Conservation (phyloP, 2,329 filamentous ascomycete genomes). For the Pseudogymnoascus verrucosus region DNA sequence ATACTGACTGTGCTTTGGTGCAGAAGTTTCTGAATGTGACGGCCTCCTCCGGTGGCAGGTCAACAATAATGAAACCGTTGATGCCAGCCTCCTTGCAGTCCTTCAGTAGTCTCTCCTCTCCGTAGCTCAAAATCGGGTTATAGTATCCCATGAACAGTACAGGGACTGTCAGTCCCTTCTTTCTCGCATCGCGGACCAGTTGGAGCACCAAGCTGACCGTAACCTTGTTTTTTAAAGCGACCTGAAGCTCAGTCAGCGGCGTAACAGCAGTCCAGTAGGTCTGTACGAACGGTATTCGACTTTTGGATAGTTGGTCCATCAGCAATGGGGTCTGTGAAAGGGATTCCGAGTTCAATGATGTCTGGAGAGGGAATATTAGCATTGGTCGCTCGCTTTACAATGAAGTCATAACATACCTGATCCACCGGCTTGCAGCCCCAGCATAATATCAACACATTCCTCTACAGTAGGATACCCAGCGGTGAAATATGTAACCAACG, state of each 20-base stretch:
- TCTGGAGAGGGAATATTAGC: constrained; percentile 42
- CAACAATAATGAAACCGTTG: constrained; percentile 95
- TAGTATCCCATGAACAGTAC: constrained; percentile 98
- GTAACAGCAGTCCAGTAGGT: background rate
- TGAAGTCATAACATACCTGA: constrained; percentile 51
- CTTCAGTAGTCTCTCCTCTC: constrained; percentile 78
- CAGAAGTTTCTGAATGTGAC: constrained; percentile 84
- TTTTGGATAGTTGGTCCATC: constrained; percentile 96
- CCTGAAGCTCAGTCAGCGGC: constrained; percentile 26
- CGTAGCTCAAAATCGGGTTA: constrained; percentile 90
- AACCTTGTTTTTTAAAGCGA: constrained; percentile 81
- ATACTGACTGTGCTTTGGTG: constrained; percentile 59
- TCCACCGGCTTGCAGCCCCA: constrained; percentile 87
- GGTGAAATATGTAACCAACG: constrained; percentile 92
- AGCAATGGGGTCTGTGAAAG: constrained; percentile 96
- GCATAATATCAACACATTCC: constrained; percentile 73
- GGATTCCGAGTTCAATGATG: constrained; percentile 89
- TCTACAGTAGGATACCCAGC: constrained; percentile 82
- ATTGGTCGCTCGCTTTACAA: constrained; percentile 8
- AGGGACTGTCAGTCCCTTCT: constrained; percentile 68
- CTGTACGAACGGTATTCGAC: constrained; percentile 64
- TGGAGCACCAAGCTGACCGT: constrained; percentile 71
- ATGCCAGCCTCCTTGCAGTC: constrained; percentile 79
- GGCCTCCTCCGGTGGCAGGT: constrained; percentile 92
- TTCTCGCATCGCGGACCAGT: constrained; percentile 75